Evolutionary conservation across 73 alveolate species (phyloP), one percentile per base, ranked within the genome.

Genomic region (Vitrella brassicaformis): DNA sequence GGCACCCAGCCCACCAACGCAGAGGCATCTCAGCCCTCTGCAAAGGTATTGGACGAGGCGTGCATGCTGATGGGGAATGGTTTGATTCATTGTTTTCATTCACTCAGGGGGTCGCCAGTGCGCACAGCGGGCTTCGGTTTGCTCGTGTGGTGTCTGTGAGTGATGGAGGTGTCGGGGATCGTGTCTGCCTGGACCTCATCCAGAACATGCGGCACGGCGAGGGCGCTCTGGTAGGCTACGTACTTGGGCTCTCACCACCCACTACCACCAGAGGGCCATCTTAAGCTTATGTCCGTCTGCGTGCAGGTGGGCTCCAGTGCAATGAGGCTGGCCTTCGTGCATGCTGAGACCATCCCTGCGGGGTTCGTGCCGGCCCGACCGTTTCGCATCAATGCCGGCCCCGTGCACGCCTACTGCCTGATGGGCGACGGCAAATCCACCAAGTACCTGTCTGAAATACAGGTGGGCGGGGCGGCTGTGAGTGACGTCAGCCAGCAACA

Each of bases 121-220:
- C n/a, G n/a, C n/a, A n/a, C n/a, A n/a, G n/a, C n/a, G n/a, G n/a
- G n/a, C n/a, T n/a, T n/a, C n/a, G n/a, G n/a, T n/a, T n/a, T n/a
- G 56, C 56, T 39, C 56, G 22, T 39, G 56, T 68, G 25, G 28
- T 68, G 47, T 10, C 28, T 0, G 64, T 68, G 56, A 31, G 30
- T 68, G 74, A 68, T 25, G 74, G 74, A 4, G 74, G 74, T 19
- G 74, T 68, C 19, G 74, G 74, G 22, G 47, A 68, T 9, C 27
- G 74, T 9, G 74, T 68, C 22, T 68, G 74, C 29, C 64, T 68
- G 47, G 74, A 68, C 64, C 56, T 68, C 65, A 68, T 56, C 0
- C 9, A 31, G 47, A 25, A 19, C 31, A n/a, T 68, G 10, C 29
- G 29, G 14, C 19, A 26, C 19, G 74, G 64, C 29, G 74, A 68